phyloP scores from a whole-genome alignment of 2,329 filamentous ascomycete species.

The Cladosporium sp. region DNA sequence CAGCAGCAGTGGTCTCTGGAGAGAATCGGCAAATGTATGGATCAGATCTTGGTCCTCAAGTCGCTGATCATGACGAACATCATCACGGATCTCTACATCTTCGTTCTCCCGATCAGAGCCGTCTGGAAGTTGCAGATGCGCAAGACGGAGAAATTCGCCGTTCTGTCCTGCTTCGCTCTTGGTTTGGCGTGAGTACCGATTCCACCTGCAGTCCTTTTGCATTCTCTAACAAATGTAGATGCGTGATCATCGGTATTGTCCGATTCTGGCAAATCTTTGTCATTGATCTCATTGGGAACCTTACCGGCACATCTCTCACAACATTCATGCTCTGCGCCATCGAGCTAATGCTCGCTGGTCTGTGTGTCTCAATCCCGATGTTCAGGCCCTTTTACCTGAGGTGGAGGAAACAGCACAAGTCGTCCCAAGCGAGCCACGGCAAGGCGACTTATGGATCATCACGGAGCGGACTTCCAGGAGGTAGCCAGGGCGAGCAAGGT shows the following conservation, averaged over 20 bases:
- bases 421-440: background rate
- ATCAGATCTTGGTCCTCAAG: conserved; percentile 7
- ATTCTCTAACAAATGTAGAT: background rate
- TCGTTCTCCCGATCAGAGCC: background rate
- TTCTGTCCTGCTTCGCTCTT: conserved; percentile 6
- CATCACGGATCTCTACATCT: conserved; percentile 2
- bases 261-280: conserved; percentile 10
- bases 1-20: conserved; percentile 9
- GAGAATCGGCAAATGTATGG: conserved; percentile 4
- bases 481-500: background rate
- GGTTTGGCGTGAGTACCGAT: conserved; percentile 5
- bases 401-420: conserved; percentile 6
- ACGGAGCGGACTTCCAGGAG: background rate
- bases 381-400: conserved; percentile 9
- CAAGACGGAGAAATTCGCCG: conserved; percentile 7
- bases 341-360: conserved; percentile 8
- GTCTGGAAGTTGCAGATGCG: conserved; percentile 12
- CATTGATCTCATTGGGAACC: conserved; percentile 2
- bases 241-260: conserved; percentile 9
- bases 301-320: conserved; percentile 8
- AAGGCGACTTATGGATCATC: background rate
- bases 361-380: conserved; percentile 9
- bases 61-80: conserved; percentile 6
- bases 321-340: conserved; percentile 10
- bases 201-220: background rate